phyloP scores from a whole-genome alignment of 2,329 filamentous ascomycete species.

The Aspergillus sp. region DNA sequence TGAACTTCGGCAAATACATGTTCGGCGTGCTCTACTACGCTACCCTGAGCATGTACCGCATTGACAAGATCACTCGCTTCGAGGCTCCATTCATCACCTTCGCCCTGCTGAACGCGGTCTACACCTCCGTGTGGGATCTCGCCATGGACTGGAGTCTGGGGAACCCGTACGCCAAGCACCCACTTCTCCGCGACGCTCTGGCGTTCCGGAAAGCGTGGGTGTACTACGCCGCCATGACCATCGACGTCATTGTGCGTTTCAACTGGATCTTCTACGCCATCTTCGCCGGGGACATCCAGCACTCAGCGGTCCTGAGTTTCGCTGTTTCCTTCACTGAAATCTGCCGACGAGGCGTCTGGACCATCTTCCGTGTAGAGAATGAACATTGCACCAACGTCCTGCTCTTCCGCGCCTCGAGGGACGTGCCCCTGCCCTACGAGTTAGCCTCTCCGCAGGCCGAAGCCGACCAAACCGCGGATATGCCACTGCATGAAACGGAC shows the following conservation, averaged over 20 bases:
- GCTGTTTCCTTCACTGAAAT: slow-evolving; percentile 76
- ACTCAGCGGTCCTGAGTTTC: slow-evolving; percentile 81
- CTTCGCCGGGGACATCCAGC: slow-evolving; percentile 74
- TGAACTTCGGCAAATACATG: slow-evolving; percentile 88
- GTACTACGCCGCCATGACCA: slow-evolving; percentile 81
- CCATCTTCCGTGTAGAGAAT: slow-evolving; percentile 91
- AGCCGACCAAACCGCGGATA: slow-evolving; percentile 19
- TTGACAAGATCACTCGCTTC: slow-evolving; percentile 59
- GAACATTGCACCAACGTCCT: slow-evolving; percentile 93
- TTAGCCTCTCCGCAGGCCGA: slow-evolving; percentile 29
- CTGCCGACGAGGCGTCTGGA: slow-evolving; percentile 84
- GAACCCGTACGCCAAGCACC: slow-evolving; percentile 68
- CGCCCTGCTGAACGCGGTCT: slow-evolving; percentile 77
- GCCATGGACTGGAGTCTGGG: slow-evolving; percentile 96
- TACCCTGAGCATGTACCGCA: slow-evolving; percentile 78
- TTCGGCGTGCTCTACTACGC: slow-evolving; percentile 80
- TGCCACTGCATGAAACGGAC: slow-evolving; percentile 29
- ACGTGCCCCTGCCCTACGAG: slow-evolving; percentile 81
- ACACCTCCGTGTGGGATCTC: slow-evolving; percentile 87
- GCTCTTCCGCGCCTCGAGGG: slow-evolving; percentile 83
- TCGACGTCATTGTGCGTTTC: slow-evolving; percentile 85
- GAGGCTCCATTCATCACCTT: slow-evolving; percentile 75
- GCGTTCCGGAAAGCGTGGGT: slow-evolving; percentile 76
- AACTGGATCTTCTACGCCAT: slow-evolving; percentile 94
- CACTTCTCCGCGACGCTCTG: slow-evolving; percentile 71